These are phyloP conservation scores for Ogataea paradorogensis DNA, from an alignment of 805 yeast species.

Conservation along the genomic window DNA sequence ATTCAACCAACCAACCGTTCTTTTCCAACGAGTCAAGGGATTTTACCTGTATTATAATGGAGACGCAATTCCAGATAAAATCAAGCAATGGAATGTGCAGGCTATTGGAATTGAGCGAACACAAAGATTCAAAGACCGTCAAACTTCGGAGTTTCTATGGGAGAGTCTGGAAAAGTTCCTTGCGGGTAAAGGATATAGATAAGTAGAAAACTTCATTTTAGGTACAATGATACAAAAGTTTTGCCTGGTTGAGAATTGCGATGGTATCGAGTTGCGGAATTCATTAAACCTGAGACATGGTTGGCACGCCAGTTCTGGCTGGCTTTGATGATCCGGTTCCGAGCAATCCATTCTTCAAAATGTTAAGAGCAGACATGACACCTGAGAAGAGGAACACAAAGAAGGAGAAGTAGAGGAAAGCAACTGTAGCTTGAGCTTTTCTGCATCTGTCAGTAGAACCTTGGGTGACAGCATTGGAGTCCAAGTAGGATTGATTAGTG, in stretches of 20 bases:
- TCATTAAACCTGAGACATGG: constrained; percentile 75
- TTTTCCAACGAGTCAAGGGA: constrained; percentile 84
- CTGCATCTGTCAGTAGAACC: constrained; percentile 87
- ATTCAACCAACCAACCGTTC: constrained; percentile 71
- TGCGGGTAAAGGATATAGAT: constrained; percentile 58
- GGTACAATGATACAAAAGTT: constrained; percentile 9
- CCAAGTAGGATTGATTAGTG: constrained; percentile 60
- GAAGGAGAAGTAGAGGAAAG: constrained; percentile 83
- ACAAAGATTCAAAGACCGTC: constrained; percentile 83
- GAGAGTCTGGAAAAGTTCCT: constrained; percentile 72
- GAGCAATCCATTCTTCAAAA: constrained; percentile 56
- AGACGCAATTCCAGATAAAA: constrained; percentile 72
- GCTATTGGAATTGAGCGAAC: constrained; percentile 74
- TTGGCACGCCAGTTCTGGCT: constrained; percentile 83
- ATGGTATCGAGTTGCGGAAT: constrained; percentile 7
- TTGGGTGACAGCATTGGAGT: constrained; percentile 65
- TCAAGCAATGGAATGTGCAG: constrained; percentile 87
- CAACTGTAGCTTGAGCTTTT: constrained; percentile 83
- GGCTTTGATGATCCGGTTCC: constrained; percentile 51
- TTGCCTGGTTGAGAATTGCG: constrained; percentile 4
- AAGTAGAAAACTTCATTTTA: constrained; percentile 9
- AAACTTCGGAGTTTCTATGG: constrained; percentile 85
- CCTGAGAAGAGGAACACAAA: constrained; percentile 67
- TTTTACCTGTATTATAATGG: constrained; percentile 73
- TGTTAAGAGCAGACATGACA: constrained; percentile 45